A percentile compares a stretch with the other conserved stretches of the same genome.
Evolutionary conservation across 352 stramenopile species (phyloP).

Genomic region (Pythium chondricola): DNA sequence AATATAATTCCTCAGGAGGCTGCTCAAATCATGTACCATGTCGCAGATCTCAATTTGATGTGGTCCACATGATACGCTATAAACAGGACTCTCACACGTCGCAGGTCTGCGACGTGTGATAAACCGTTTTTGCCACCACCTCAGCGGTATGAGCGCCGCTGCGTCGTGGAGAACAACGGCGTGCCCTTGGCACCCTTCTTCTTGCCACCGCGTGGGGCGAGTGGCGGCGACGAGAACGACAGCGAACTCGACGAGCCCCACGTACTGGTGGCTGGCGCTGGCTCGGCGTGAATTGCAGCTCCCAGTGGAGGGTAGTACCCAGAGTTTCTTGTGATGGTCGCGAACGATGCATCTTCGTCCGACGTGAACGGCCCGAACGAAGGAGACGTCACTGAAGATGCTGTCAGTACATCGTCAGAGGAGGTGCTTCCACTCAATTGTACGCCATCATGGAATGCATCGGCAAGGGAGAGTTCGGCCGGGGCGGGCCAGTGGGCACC

Average conservation of each 20-base stretch:
- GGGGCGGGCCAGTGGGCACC: conserved; percentile 50
- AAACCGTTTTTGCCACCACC: background rate
- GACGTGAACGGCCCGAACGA: conserved; percentile 2
- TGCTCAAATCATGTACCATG: too few relatives aligned
- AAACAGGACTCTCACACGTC: background rate
- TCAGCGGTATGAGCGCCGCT: conserved; percentile 71
- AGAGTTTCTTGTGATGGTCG: conserved; percentile 60
- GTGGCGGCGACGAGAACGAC: conserved; percentile 23
- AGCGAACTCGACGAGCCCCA: conserved; percentile 25
- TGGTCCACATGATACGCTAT: background rate
- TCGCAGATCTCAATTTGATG: background rate
- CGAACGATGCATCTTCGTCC: conserved; percentile 55
- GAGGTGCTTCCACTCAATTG: conserved; percentile 9
- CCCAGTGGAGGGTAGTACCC: conserved; percentile 67
- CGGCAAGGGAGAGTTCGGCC: conserved; percentile 35
- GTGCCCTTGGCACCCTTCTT: conserved; percentile 66
- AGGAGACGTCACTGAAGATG: conserved; percentile 9
- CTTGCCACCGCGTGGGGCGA: conserved; percentile 31
- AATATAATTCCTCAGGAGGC: too few relatives aligned
- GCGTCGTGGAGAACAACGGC: conserved; percentile 60
- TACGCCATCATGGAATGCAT: conserved; percentile 37
- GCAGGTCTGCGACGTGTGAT: conserved; percentile 5
- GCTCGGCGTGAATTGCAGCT: background rate
- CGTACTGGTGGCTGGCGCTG: conserved; percentile 25
- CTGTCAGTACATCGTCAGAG: background rate